Evolutionary conservation across 768 basidiomycete species (phyloP), one percentile per base, ranked within the genome.

Genomic region (Boletus tomentosulus): DNA sequence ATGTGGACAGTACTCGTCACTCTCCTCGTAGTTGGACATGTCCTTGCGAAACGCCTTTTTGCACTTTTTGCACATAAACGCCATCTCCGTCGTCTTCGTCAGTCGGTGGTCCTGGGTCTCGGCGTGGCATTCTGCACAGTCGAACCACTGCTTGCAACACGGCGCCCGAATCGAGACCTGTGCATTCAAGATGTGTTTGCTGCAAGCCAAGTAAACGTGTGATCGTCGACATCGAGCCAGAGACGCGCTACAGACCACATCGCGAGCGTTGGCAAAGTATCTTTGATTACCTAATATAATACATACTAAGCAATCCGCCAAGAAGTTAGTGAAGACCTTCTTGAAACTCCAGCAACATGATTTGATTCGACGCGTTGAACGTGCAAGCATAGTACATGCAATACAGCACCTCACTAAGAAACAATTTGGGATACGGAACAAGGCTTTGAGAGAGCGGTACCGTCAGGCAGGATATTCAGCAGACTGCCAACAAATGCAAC

Each of bases 61-160:
- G 76, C 90, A 92, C 70, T 92, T 92, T 68, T 92, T 92, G 74
- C 89, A 92, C 53, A 81, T 71, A 65, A 92, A 91, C 6, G 73
- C 72, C 89, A 92, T 91, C 74, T 99, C 97, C 39, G 78, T 76
- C 52, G 90, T 90, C 71, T 83, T 87, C 7, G 72, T 68, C 30
- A 99, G 76, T 2, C 57, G 62, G 62, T 99, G 96, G 50, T 81
- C 82, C 66, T 92, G 82, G 1, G 77, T 66, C 62, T 97, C 96
- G 0, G 83, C 90, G 66, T 99, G 96, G 68, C 97, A 99, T 74
- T 98, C 87, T 3, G 94, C 76, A 65, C 96, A 98, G 76, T 99
- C 97, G 66, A 83, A 98, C 95, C 96, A 99, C 63, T 86, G 87
- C 70, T 91, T 89, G 83, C 97, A 98, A 73, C 97, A 98, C 4